Conservation (phyloP, 2,329 filamentous ascomycete genomes). For the Thyridium curvatum region DNA sequence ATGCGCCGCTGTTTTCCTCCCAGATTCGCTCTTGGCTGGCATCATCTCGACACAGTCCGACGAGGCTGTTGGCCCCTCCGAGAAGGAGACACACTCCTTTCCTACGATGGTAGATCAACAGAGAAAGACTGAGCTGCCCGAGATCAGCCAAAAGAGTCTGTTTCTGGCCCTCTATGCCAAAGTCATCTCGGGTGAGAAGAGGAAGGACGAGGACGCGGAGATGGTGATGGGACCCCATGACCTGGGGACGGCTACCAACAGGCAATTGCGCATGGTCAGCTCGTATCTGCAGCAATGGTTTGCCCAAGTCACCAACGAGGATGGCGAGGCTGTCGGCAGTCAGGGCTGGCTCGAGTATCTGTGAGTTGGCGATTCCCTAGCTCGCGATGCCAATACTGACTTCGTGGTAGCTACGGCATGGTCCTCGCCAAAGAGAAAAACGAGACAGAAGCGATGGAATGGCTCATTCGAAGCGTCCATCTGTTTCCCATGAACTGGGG, state of each 20-base stretch:
- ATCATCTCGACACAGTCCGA: constrained; percentile 46
- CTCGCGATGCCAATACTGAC: not conserved
- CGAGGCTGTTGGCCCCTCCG: constrained; percentile 30
- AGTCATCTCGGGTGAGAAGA: constrained; percentile 89
- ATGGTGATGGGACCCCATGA: constrained; percentile 95
- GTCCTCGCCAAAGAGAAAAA: constrained; percentile 88
- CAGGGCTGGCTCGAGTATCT: constrained; percentile 94
- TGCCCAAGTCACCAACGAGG: constrained; percentile 51
- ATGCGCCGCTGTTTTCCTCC: constrained; percentile 82
- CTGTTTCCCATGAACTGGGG: constrained; percentile 95
- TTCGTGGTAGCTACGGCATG: constrained; percentile 64
- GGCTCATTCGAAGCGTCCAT: constrained; percentile 83
- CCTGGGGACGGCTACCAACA: constrained; percentile 76
- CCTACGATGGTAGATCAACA: constrained; percentile 41
- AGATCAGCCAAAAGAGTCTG: constrained; percentile 80
- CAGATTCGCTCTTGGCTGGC: constrained; percentile 68
- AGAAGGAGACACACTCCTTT: constrained; percentile 39
- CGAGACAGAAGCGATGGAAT: constrained; percentile 75
- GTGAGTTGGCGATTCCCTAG: constrained; percentile 25
- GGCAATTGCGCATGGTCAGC: constrained; percentile 71
- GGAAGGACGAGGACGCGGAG: constrained; percentile 92
- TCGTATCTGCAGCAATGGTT: constrained; percentile 80
- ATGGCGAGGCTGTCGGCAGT: constrained; percentile 54
- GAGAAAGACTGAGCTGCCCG: constrained; percentile 32
- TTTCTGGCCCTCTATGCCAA: constrained; percentile 92